Evolutionary conservation across 345 rosid genomes (phyloP).

Genomic region (Fremontodendron californicum): DNA sequence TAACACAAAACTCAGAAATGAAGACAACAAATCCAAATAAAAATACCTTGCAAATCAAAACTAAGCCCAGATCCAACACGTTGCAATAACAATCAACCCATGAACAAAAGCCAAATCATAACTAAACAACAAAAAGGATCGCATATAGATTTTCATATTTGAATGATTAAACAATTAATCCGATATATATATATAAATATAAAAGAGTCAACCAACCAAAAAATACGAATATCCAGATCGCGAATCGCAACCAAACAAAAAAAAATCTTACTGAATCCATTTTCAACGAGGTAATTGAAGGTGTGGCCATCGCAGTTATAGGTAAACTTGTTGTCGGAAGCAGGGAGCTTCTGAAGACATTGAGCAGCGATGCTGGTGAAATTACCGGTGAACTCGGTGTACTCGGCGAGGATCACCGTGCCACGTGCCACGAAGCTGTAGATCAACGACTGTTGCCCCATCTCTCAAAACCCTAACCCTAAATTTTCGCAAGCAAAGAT

Average conservation of each 20-base stretch:
- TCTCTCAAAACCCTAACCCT: conserved; percentile 22
- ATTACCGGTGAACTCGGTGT: conserved; percentile 75
- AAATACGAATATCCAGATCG: neutral
- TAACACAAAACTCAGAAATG: neutral
- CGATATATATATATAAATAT: no score
- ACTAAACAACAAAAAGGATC: neutral
- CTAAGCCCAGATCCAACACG: neutral
- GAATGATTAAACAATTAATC: neutral
- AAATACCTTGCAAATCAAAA: neutral
- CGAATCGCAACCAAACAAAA: neutral
- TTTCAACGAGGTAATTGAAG: conserved; percentile 77
- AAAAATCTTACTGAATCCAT: conserved; percentile 54
- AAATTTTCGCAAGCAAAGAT: neutral
- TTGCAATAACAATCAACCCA: neutral
- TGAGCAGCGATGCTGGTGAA: conserved; percentile 70
- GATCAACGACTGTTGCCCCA: conserved; percentile 72
- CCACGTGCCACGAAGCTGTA: conserved; percentile 75
- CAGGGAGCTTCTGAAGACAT: conserved; percentile 73
- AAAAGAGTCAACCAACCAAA: neutral
- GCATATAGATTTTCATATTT: neutral
- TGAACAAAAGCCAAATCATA: neutral
- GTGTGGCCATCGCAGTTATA: conserved; percentile 82
- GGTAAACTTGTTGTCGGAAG: conserved; percentile 67
- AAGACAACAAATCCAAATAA: neutral
- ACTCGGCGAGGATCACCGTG: conserved; percentile 63